Conservation (phyloP, 768 basidiomycete species). For the Grammothele lineata region DNA sequence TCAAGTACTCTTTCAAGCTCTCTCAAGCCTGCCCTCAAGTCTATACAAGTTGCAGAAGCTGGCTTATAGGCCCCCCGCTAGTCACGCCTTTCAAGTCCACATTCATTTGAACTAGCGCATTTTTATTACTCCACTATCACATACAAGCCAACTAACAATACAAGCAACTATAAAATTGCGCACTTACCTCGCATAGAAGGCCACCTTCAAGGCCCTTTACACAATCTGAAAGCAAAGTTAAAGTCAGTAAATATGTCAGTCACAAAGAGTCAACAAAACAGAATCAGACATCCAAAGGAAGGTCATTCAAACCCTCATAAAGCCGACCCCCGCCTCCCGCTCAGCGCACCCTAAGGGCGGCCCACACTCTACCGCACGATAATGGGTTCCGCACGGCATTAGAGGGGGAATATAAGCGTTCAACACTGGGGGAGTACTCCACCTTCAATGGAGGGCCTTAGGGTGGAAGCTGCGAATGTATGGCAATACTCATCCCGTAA, state of each 20-base stretch:
- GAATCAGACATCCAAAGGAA: constrained; percentile 90
- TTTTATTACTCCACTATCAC: too few species aligned
- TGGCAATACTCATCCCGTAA: constrained; percentile 48
- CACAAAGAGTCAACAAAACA: constrained; percentile 18
- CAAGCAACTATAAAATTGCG: too few species aligned
- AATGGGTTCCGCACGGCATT: constrained; percentile 64
- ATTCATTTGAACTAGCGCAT: too few species aligned
- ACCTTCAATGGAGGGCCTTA: constrained; percentile 50
- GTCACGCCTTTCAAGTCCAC: too few species aligned
- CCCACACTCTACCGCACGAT: constrained; percentile 57
- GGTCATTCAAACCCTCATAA: constrained; percentile 64
- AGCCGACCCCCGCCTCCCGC: constrained; percentile 68
- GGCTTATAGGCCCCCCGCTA: too few species aligned
- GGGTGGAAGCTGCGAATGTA: constrained; percentile 89
- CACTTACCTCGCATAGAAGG: too few species aligned
- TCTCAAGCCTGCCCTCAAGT: too few species aligned
- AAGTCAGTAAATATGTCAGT: neutral
- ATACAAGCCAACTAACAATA: too few species aligned
- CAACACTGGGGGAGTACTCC: constrained; percentile 71
- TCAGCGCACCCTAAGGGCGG: constrained; percentile 67
- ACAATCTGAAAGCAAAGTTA: too few species aligned
- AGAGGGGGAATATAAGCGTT: constrained; percentile 72
- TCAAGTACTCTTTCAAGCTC: too few species aligned
- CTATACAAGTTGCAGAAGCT: too few species aligned
- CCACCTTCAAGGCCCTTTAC: too few species aligned